Evolutionary conservation across 2,329 filamentous ascomycete genomes (phyloP).

Genomic region (Fusarium tjaetaba): DNA sequence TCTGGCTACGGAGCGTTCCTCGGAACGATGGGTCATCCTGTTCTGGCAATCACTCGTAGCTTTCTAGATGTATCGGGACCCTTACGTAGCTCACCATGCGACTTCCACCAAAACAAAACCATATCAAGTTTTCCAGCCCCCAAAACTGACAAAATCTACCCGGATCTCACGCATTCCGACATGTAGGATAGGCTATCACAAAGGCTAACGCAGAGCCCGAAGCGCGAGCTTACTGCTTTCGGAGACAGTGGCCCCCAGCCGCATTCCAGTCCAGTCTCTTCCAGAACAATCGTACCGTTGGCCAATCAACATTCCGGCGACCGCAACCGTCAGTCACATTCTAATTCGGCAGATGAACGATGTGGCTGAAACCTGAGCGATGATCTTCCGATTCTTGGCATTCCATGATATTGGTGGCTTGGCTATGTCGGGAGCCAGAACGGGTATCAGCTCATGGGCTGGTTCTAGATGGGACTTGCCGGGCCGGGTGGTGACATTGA

Average conservation of each 20-base stretch:
- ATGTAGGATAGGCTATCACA: background rate
- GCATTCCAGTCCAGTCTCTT: background rate
- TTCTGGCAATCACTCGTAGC: rapidly evolving
- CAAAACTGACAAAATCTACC: background rate
- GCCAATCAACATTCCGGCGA: background rate
- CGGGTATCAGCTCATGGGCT: background rate
- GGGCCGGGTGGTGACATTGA: background rate
- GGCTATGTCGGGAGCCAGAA: background rate
- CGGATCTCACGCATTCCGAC: background rate
- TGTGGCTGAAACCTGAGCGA: conserved; percentile 8
- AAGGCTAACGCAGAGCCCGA: background rate
- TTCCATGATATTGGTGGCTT: background rate
- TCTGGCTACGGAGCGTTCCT: background rate
- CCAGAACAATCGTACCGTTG: background rate
- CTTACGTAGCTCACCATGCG: background rate
- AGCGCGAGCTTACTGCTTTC: background rate
- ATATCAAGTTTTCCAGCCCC: background rate
- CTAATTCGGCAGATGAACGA: background rate
- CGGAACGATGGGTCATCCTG: rapidly evolving
- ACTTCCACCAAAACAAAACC: rapidly evolving
- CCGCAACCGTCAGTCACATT: conserved; percentile 4
- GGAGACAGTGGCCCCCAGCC: background rate
- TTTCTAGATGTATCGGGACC: background rate
- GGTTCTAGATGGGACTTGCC: background rate
- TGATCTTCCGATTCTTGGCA: background rate